Evolutionary conservation across 106 monocot species (phyloP), one percentile per base, ranked within the genome.

Genomic region (Allium fistulosum): DNA sequence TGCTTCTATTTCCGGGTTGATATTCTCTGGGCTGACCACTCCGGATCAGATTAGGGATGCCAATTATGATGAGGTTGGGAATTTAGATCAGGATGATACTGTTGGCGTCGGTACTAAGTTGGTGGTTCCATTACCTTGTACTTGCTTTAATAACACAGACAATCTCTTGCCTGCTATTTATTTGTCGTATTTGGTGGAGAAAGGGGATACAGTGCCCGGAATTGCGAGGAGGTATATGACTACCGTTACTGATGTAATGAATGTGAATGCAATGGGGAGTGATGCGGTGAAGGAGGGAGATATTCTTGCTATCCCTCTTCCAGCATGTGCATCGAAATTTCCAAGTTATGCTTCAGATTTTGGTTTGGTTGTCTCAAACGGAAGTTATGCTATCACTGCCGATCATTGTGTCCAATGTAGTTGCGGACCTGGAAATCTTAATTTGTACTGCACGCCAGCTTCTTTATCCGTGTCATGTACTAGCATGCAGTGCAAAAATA

Each of bases 321-420:
- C 76, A 99, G 97, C 87, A 62, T 99, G 97, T 67, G 66, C 89
- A 52, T 99, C 97, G 15, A 62, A 52, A 17, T 90, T 92, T 69
- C 89, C 89, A 26, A 85, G 55, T 26, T 83, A 55, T 61, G 80
- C 97, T 10, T 80, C 97, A 37, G 97, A 99, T 65, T 68, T 69
- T 79, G 89, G 85, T 62, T 51, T 99, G 80, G 67, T 85, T 62
- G 87, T 87, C 47, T 86, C 97, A 58, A 92, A 99, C 82, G 89
- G 92, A n/a, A 92, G 80, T 70, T 92, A 90, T 66, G 73, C 88
- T 16, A 82, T 89, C 55, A 81, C 97, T 57, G 92, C 92, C 46
- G 71, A 89, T 48, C 88, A 83, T 66, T 92, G 97, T 63, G 89
- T 99, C 26, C 87, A 92, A 51, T 99, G 97, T 72, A 99, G 92